A percentile compares a stretch with the other conserved stretches of the same genome.
These are phyloP conservation scores for Priceomyces carsonii DNA, from an alignment of 805 yeast genomes.

Conservation along the genomic window DNA sequence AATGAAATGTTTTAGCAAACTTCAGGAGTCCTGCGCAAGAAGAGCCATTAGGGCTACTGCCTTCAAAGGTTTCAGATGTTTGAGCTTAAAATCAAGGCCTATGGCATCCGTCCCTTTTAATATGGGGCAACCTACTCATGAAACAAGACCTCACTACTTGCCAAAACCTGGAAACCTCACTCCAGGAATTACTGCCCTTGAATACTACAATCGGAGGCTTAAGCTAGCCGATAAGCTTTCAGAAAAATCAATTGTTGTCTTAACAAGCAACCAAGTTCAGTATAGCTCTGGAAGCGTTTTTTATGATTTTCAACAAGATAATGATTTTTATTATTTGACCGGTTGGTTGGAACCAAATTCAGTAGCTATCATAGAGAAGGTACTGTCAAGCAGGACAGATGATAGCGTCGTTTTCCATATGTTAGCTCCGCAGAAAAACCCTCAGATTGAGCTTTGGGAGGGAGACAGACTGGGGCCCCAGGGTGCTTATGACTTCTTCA, in stretches of 20 bases:
- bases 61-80: slow-evolving; percentile 1
- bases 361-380: slow-evolving; percentile 64
- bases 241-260: slow-evolving; percentile 64
- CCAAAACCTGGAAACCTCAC: slow-evolving; percentile 79
- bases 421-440: slow-evolving; percentile 83
- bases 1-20: no score
- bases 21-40: no score
- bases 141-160: slow-evolving; percentile 75
- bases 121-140: slow-evolving; percentile 85
- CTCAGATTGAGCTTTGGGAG: slow-evolving; percentile 86
- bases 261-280: slow-evolving; percentile 71
- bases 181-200: slow-evolving; percentile 82
- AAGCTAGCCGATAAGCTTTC: slow-evolving; percentile 60
- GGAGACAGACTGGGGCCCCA: slow-evolving; percentile 87
- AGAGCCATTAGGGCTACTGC: no score
- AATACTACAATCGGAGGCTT: slow-evolving; percentile 73
- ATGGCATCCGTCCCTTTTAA: slow-evolving; percentile 29
- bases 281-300: slow-evolving; percentile 91
- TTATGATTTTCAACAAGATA: slow-evolving; percentile 89
- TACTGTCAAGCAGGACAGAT: slow-evolving; percentile 43
- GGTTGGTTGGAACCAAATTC: slow-evolving; percentile 94
- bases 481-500: slow-evolving; percentile 81
- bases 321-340: slow-evolving; percentile 79
- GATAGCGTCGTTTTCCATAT: slow-evolving; percentile 65
- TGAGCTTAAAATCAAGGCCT: slow-evolving; percentile 24